Evolutionary conservation across 1,284 basidiomycete genomes (phyloP).

Genomic region (Apiotrichum montevideense): DNA sequence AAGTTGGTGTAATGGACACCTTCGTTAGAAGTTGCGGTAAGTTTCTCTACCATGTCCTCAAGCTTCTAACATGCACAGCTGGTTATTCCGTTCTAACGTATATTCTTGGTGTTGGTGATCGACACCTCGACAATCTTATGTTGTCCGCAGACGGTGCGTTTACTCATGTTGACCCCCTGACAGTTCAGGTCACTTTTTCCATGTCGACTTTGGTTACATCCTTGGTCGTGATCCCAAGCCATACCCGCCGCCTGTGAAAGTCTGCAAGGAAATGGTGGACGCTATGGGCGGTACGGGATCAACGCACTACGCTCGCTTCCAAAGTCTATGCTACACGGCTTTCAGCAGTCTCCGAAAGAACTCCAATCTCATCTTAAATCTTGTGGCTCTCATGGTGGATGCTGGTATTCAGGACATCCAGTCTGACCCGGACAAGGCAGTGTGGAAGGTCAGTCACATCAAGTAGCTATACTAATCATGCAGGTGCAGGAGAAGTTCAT

Average conservation of each 20-base stretch:
- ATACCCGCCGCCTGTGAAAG: conserved; percentile 95
- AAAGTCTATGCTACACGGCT: conserved; percentile 90
- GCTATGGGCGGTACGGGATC: conserved; percentile 96
- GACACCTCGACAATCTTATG: conserved; percentile 93
- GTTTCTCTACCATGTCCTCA: conserved; percentile 37
- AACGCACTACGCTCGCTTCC: conserved; percentile 87
- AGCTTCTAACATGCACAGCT: conserved; percentile 53
- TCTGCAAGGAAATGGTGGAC: conserved; percentile 99
- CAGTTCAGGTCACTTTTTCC: conserved; percentile 68
- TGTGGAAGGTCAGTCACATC: conserved; percentile 49
- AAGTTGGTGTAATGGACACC: conserved; percentile 86
- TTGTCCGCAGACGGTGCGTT: conserved; percentile 75
- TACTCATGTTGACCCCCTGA: background rate
- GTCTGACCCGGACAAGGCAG: conserved; percentile 58
- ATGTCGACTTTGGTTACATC: conserved; percentile 98
- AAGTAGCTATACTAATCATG: background rate
- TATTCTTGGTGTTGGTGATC: conserved; percentile 91
- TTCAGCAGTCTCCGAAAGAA: conserved; percentile 93
- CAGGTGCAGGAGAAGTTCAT: conserved; percentile 96
- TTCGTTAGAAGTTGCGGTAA: conserved; percentile 94
- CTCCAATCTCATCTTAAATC: conserved; percentile 94
- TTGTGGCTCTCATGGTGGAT: conserved; percentile 95
- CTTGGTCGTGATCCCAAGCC: conserved; percentile 96
- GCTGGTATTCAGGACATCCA: conserved; percentile 98
- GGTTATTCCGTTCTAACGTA: conserved; percentile 99